phyloP scores from a whole-genome alignment of 2,329 filamentous ascomycete species.

The Hymenoscyphus fraxineus region DNA sequence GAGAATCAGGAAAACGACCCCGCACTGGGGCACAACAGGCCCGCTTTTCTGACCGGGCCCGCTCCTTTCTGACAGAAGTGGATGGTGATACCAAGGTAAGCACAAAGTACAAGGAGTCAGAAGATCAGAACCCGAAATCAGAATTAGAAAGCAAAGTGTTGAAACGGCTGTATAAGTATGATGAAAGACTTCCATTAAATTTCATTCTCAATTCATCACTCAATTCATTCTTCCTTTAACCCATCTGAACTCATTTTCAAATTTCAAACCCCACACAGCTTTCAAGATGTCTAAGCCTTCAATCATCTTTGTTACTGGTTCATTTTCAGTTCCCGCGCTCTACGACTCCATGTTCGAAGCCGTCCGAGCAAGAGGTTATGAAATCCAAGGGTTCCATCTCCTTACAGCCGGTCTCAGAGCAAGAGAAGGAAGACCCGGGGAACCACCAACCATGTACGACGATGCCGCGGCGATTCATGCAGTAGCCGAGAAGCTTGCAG shows the following conservation, averaged over 20 bases:
- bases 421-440: conserved; percentile 8
- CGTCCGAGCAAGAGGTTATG: conserved; percentile 10
- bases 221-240: neutral
- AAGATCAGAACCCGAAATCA: too few species aligned
- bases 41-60: too few species aligned
- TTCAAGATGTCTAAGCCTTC: conserved; percentile 1
- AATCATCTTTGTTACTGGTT: conserved; percentile 21
- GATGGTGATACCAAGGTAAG: too few species aligned
- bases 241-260: neutral
- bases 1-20: too few species aligned
- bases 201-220: too few species aligned
- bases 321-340: conserved; percentile 13
- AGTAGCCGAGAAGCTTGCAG: conserved; percentile 28
- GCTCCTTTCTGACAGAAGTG: too few species aligned
- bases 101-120: too few species aligned
- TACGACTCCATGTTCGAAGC: conserved; percentile 14
- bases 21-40: too few species aligned
- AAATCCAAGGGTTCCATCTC: conserved; percentile 7
- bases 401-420: conserved; percentile 10
- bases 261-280: neutral
- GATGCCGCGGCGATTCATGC: conserved; percentile 37
- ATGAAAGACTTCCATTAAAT: too few species aligned
- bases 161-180: too few species aligned
- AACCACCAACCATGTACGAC: conserved; percentile 32
- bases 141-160: too few species aligned